A percentile compares a stretch with the other conserved stretches of the same genome.
These are phyloP conservation scores for Cavenderia fasciculata DNA, from an alignment of 78 protist species.

Conservation along the genomic window DNA sequence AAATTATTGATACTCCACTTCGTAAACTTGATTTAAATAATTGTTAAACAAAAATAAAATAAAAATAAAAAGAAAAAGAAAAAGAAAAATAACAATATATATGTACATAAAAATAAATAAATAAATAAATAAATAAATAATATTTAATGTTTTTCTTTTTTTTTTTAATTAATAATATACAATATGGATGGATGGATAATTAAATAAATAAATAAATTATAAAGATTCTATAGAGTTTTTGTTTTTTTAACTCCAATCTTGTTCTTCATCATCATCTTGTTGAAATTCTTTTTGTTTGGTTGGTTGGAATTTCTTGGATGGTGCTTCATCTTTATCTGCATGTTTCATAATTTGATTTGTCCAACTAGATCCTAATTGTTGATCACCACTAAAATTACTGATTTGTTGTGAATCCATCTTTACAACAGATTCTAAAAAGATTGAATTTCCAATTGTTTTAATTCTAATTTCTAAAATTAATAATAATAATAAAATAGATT, in stretches of 20 bases:
- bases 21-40: no score
- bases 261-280: conserved; percentile 11
- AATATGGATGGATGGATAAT: background rate
- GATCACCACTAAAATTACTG: conserved; percentile 39
- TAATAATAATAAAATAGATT: background rate
- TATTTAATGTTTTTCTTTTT: no score
- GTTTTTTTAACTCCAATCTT: conserved; percentile 6
- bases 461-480: conserved; percentile 1
- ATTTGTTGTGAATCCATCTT: conserved; percentile 58
- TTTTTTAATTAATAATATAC: background rate
- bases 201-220: no score
- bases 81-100: no score
- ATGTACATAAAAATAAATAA: no score
- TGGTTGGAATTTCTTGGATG: background rate
- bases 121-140: no score
- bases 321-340: conserved; percentile 8
- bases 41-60: no score
- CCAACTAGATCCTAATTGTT: conserved; percentile 6
- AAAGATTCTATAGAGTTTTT: no score
- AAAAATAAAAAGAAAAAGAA: no score
- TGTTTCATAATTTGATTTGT: background rate
- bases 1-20: no score
- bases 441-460: conserved; percentile 38
- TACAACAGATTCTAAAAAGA: conserved; percentile 16
- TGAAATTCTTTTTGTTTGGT: no score